Conservation (phyloP, 2,329 filamentous ascomycete genomes). For the Fusarium beomiforme region DNA sequence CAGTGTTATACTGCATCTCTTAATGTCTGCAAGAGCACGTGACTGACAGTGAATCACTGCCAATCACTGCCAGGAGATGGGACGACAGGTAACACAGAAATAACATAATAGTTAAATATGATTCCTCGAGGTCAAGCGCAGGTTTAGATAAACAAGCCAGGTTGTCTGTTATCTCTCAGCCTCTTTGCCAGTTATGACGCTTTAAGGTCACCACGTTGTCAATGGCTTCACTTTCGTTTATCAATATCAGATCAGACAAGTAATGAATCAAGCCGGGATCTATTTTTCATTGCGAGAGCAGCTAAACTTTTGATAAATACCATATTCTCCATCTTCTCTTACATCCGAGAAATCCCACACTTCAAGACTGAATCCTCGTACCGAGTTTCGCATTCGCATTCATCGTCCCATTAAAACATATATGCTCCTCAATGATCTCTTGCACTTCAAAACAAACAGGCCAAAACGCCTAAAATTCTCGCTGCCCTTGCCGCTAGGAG, state of each 20-base stretch:
- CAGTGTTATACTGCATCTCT: not conserved
- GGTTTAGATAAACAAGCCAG: not conserved
- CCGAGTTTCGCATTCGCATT: conserved; percentile 5
- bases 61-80: not conserved
- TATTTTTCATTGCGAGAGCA: conserved; percentile 40
- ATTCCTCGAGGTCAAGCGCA: not conserved
- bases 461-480: conserved; percentile 38
- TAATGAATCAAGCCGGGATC: conserved; percentile 14
- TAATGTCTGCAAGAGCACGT: conserved; percentile 3
- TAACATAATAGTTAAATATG: not conserved
- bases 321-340: conserved; percentile 20
- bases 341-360: not conserved
- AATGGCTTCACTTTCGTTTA: not conserved
- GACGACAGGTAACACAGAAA: not conserved
- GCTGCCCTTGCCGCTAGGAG: conserved; percentile 34
- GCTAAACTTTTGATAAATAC: conserved; percentile 40
- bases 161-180: not conserved
- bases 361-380: not conserved
- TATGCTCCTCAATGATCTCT: conserved; percentile 18
- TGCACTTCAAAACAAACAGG: conserved; percentile 24
- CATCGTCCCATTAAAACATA: conserved; percentile 33
- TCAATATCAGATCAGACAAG: not conserved
- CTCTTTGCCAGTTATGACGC: not conserved
- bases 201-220: not conserved
- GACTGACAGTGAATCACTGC: not conserved